Conservation (phyloP, 2,329 filamentous ascomycete genomes). For the Monilinia fructicola region DNA sequence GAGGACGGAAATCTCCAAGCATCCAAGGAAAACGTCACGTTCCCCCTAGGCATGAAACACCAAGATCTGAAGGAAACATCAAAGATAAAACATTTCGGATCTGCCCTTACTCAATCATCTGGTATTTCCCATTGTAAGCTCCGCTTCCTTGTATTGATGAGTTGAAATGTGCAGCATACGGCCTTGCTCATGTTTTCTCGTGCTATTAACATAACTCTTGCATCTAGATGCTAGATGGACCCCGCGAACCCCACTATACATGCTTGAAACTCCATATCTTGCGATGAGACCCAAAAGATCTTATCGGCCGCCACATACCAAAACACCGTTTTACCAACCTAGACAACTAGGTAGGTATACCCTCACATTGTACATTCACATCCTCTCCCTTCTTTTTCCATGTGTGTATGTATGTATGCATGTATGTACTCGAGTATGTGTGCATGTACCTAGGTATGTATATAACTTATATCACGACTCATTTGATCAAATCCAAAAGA, state of each 20-base stretch:
- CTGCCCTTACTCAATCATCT: background rate
- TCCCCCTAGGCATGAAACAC: background rate
- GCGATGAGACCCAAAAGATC: conserved; percentile 13
- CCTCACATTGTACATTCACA: background rate
- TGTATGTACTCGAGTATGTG: too few relatives aligned
- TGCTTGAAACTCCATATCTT: conserved; percentile 16
- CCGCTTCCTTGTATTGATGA: background rate
- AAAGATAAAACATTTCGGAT: background rate
- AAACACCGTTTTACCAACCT: background rate
- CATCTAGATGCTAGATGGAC: background rate
- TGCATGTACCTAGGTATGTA: too few relatives aligned
- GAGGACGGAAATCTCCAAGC: background rate
- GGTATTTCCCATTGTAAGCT: background rate
- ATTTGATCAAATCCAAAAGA: background rate
- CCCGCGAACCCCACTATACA: background rate
- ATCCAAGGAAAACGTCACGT: conserved; percentile 10
- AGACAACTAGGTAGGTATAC: background rate
- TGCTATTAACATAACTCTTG: background rate
- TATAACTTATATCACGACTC: background rate
- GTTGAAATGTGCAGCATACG: background rate
- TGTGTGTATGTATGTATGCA: too few relatives aligned
- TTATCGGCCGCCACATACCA: conserved; percentile 2
- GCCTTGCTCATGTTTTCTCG: background rate
- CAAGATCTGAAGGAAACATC: background rate
- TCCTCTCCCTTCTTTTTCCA: background rate